phyloP scores from a whole-genome alignment of 805 yeast genomes.

The Candida jianshihensis region DNA sequence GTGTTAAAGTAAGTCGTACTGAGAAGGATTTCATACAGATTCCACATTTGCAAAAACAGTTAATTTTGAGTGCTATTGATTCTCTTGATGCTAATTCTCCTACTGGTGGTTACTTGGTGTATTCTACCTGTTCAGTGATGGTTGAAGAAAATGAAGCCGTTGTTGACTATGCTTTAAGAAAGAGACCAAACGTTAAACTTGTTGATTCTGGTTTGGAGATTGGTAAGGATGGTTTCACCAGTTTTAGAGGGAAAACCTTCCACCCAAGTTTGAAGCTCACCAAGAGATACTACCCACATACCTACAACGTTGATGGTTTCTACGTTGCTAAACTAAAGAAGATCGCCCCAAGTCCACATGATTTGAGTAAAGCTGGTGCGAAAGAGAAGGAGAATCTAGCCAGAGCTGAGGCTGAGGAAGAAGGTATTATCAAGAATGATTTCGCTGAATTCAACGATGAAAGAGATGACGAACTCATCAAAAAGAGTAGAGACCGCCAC shows the following conservation, averaged over 20 bases:
- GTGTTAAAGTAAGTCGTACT: constrained; percentile 87
- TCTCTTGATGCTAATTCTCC: constrained; percentile 90
- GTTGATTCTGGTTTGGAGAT: constrained; percentile 89
- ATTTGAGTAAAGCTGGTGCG: constrained; percentile 81
- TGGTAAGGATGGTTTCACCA: constrained; percentile 93
- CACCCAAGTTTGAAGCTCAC: constrained; percentile 71
- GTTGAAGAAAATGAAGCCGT: constrained; percentile 98
- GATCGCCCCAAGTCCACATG: constrained; percentile 79
- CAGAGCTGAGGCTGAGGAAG: constrained; percentile 75
- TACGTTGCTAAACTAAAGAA: constrained; percentile 95
- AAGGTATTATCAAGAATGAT: constrained; percentile 78
- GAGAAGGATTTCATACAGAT: constrained; percentile 95
- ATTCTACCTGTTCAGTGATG: constrained; percentile 97
- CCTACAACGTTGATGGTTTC: constrained; percentile 97
- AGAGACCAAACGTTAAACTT: constrained; percentile 91
- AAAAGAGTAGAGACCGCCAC: constrained; percentile 56
- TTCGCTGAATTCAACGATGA: constrained; percentile 76
- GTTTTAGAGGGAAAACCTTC: constrained; percentile 89
- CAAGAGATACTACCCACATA: constrained; percentile 96
- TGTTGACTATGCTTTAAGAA: constrained; percentile 93
- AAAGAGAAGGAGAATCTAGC: constrained; percentile 76
- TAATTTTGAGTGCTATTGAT: constrained; percentile 90
- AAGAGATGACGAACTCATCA: constrained; percentile 69
- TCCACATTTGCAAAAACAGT: constrained; percentile 94
- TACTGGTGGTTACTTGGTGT: constrained; percentile 90